phyloP scores from a whole-genome alignment of 108 stramenopile genomes.

The Fragilaria radians region DNA sequence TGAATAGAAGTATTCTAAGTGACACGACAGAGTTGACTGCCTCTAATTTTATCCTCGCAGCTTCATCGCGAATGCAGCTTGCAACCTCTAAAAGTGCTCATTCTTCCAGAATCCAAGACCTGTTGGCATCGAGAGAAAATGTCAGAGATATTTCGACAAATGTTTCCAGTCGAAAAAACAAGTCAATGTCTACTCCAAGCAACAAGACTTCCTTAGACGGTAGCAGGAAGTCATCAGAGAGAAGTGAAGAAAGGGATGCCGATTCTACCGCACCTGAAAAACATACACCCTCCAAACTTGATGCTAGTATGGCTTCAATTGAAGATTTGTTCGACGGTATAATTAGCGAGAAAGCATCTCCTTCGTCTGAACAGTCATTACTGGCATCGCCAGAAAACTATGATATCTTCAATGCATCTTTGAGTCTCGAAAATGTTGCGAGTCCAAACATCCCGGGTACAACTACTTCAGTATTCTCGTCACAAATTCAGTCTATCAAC shows the following conservation, averaged over 20 bases:
- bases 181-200: no score
- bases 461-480: neutral
- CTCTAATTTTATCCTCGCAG: constrained; percentile 54
- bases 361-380: neutral
- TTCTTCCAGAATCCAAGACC: no score
- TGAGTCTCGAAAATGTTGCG: neutral
- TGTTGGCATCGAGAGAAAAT: no score
- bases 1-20: constrained; percentile 52
- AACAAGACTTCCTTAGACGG: no score
- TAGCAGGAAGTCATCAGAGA: no score
- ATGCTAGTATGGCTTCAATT: neutral
- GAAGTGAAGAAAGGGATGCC: no score
- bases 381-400: neutral
- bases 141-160: no score
- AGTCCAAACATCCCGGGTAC: neutral
- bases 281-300: neutral
- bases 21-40: constrained; percentile 79
- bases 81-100: neutral
- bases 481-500: no score
- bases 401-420: neutral
- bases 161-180: no score
- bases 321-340: constrained; percentile 4
- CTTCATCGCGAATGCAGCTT: constrained; percentile 9
- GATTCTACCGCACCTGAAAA: no score
- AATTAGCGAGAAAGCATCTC: neutral